Evolutionary conservation across 2,329 filamentous ascomycete genomes (phyloP), one percentile per base, ranked within the genome.

Genomic region (Talaromyces rugulosus): DNA sequence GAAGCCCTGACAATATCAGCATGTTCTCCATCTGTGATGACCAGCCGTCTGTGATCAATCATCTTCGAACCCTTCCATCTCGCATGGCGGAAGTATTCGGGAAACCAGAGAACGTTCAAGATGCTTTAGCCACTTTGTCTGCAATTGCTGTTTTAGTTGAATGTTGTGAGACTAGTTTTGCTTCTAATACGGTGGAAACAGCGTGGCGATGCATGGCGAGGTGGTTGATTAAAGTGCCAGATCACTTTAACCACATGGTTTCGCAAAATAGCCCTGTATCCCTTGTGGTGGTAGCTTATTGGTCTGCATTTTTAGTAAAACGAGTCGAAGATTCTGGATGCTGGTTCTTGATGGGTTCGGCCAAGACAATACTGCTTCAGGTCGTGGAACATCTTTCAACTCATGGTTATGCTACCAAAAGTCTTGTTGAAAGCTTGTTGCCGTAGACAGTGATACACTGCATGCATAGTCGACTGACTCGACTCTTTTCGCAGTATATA

Each of bases 51-150:
- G 7, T 23, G 4, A 23, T 57, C 23, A 33, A 44, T 9, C 42
- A 53, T 28, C 36, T 61, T 40, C 40, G 5, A 14, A 42, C 23
- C 16, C 54, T 61, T 3, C 59, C 59, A 33, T 53, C 56, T n/a
- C 59, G 34, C 16, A 57, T 61, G 59, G 54, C 59, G n/a, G 34
- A 28, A 27, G 51, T 42, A 61, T 27, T 61, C n/a, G 54, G 54
- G 6, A 61, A 34, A 57, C 59, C 59, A 31, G 27, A 57, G 31
- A n/a, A 6, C 9, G 8, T 31, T n/a, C 7, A 12, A n/a, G 59
- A 61, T 33, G 47, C 53, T 23, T 18, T 56, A 44, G 59, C 54
- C 5, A 30, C 51, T n/a, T 27, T 61, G 31, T 57, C 53, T 7
- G 59, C 59, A 12, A 52, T 61, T 12, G 8, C 33, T n/a, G 16